A percentile compares a stretch with the other conserved stretches of the same genome.
Evolutionary conservation across 1,284 basidiomycete species (phyloP).

Genomic region (Cutaneotrichosporon cyanovorans): DNA sequence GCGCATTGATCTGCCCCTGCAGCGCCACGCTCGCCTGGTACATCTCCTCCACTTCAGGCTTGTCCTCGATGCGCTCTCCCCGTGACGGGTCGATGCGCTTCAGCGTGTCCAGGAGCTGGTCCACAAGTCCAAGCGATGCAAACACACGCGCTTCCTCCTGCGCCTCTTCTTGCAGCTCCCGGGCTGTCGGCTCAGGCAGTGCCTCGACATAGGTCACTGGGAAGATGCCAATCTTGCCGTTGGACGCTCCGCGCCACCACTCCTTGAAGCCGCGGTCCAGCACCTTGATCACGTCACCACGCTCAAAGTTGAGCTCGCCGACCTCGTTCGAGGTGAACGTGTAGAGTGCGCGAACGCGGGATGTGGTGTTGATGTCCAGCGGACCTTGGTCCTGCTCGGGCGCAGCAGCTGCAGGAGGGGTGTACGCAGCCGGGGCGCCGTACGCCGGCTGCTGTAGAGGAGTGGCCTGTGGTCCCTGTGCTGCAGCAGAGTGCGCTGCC

Average conservation of each 20-base stretch:
- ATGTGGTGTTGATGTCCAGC: conserved; percentile 51
- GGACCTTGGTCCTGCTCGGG: conserved; percentile 22
- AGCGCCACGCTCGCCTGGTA: conserved; percentile 83
- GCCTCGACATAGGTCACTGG: conserved; percentile 96
- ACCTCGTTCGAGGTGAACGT: conserved; percentile 81
- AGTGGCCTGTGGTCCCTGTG: conserved; percentile 7
- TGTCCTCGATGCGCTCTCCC: conserved; percentile 77
- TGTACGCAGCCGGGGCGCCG: not conserved
- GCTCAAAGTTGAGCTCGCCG: conserved; percentile 86
- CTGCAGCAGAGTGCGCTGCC: conserved; percentile 19
- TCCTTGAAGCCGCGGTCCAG: conserved; percentile 92
- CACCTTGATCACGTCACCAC: conserved; percentile 92
- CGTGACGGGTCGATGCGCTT: conserved; percentile 65
- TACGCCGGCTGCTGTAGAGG: conserved; percentile 1
- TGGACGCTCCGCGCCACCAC: conserved; percentile 96
- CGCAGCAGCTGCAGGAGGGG: conserved; percentile 27
- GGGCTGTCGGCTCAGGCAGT: conserved; percentile 73
- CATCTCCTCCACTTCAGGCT: conserved; percentile 88
- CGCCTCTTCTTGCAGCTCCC: conserved; percentile 72
- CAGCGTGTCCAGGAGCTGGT: conserved; percentile 74
- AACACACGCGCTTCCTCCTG: conserved; percentile 78
- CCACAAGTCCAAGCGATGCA: conserved; percentile 60
- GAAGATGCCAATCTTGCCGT: conserved; percentile 91
- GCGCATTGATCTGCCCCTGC: conserved; percentile 86
- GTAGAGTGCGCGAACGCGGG: conserved; percentile 82